Evolutionary conservation across 1,284 basidiomycete genomes (phyloP), one percentile per base, ranked within the genome.

Genomic region (Microstroma glucosiphilum): DNA sequence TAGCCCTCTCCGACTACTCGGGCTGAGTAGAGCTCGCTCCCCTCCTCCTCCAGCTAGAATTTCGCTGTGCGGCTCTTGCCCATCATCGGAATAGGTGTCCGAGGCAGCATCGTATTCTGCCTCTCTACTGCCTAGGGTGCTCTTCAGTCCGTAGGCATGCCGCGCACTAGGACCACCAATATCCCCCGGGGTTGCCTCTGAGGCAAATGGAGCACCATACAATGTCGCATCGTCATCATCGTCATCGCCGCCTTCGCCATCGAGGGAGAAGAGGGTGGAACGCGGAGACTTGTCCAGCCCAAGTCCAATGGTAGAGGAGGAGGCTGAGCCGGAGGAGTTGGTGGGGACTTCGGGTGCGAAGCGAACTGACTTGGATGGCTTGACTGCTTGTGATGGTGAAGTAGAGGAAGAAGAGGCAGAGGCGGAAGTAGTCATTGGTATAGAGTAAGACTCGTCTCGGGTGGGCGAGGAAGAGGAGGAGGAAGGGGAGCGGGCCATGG

Each of bases 31-130:
- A 48, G 19, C 30, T 7, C 42, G 40, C 25, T 19, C 40, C 26
- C 49, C 17, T 55, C 21, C 55, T n/a, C 41, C 59, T 63, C 6
- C 67, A 62, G 25, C 65, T 40, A 26, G 65, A 62, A 40, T 56
- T 61, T 13, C 53, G 67, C 40, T 7, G 40, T 21, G 12, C 66
- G 71, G 72, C 40, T 72, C 65, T 13, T 77, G 69, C 11, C 65
- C 70, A 25, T 48, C 66, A 40, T 53, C 69, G 58, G 60, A 55
- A 11, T 69, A 67, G 12, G 41, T 42, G 60, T 80, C 80, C 9
- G 70, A 68, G 61, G 80, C 80, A 2, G 70, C 68, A 30, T 81
- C 80, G 67, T 74, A 81, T 37, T 76, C 68, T 1, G 75, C 75
- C 65, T 81, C 80, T 56, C 80, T 71, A 2, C 73, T 76, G 1